Evolutionary conservation across 345 rosid genomes (phyloP).

Genomic region (Clausena lansium): DNA sequence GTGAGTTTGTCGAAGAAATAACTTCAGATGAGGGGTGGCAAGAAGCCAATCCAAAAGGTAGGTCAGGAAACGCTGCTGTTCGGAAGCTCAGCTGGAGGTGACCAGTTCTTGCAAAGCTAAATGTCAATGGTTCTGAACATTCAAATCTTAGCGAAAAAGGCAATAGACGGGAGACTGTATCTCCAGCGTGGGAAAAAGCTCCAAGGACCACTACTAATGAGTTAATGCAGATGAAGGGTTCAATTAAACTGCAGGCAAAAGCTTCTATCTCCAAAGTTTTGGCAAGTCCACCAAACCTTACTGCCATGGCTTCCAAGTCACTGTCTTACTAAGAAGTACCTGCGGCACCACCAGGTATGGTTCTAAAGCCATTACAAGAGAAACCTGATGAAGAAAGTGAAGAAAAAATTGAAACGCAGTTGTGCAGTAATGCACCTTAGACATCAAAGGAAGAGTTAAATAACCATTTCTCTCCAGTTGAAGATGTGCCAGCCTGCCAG

Average conservation of each 20-base stretch:
- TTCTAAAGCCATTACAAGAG: slow-evolving; percentile 47
- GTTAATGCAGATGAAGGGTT: slow-evolving; percentile 25
- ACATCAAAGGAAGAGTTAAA: slow-evolving; percentile 29
- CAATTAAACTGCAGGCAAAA: slow-evolving; percentile 24
- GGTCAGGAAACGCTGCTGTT: slow-evolving; percentile 36
- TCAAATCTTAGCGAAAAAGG: slow-evolving; percentile 33
- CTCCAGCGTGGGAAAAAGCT: slow-evolving; percentile 28
- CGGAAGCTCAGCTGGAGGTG: slow-evolving; percentile 37
- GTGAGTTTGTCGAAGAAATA: too few species aligned
- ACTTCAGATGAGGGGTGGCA: slow-evolving; percentile 89
- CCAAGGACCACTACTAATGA: slow-evolving; percentile 26
- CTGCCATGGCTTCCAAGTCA: slow-evolving; percentile 50
- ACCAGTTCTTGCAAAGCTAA: slow-evolving; percentile 39
- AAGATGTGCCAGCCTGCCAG: slow-evolving; percentile 18
- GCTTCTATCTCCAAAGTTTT: slow-evolving; percentile 32
- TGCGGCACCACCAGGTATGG: slow-evolving; percentile 60
- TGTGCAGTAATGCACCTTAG: slow-evolving; percentile 20
- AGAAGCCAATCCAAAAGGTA: slow-evolving; percentile 56
- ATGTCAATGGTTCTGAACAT: slow-evolving; percentile 29
- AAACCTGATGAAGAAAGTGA: slow-evolving; percentile 31
- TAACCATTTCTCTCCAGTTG: slow-evolving; percentile 9
- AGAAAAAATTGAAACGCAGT: slow-evolving; percentile 36
- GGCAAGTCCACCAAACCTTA: slow-evolving; percentile 32
- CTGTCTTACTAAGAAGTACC: slow-evolving; percentile 71
- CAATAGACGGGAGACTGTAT: slow-evolving; percentile 32